A percentile compares a stretch with the other conserved stretches of the same genome.
phyloP scores from a whole-genome alignment of 2,329 filamentous ascomycete genomes.

The Coniella lustricola region DNA sequence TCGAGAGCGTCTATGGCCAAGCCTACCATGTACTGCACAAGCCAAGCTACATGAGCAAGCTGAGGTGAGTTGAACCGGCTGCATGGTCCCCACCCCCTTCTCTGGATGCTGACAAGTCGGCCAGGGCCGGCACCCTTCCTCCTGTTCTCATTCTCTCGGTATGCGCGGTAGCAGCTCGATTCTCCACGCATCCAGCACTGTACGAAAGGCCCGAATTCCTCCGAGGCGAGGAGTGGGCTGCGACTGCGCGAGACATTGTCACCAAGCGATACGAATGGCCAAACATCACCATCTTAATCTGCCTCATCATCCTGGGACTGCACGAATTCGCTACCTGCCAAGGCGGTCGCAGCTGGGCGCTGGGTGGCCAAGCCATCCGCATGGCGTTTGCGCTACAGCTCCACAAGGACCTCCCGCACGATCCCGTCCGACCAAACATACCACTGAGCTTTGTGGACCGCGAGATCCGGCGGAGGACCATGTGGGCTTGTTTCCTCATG shows the following conservation, averaged over 20 bases:
- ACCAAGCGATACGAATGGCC: constrained; percentile 85
- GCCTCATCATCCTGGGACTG: constrained; percentile 77
- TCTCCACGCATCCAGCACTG: constrained; percentile 80
- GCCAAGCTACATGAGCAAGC: constrained; percentile 88
- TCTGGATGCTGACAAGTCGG: constrained; percentile 8
- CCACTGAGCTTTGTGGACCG: constrained; percentile 84
- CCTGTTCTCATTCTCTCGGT: constrained; percentile 90
- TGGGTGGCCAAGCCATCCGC: constrained; percentile 87
- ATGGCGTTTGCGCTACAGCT: constrained; percentile 96
- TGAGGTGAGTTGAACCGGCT: constrained; percentile 48
- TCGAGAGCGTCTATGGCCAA: constrained; percentile 92
- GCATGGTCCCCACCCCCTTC: too few relatives aligned
- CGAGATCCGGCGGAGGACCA: constrained; percentile 85
- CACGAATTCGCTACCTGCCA: constrained; percentile 98
- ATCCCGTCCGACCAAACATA: constrained; percentile 58
- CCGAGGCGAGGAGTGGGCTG: constrained; percentile 86
- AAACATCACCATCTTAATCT: constrained; percentile 92
- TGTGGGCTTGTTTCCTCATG: constrained; percentile 99
- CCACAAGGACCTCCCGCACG: constrained; percentile 82
- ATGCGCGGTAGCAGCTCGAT: constrained; percentile 90
- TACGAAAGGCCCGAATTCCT: constrained; percentile 70
- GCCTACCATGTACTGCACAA: constrained; percentile 93
- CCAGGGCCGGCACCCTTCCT: constrained; percentile 68
- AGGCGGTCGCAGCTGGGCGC: constrained; percentile 89
- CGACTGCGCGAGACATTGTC: constrained; percentile 78